Evolutionary conservation across 2,329 filamentous ascomycete genomes (phyloP), one percentile per base, ranked within the genome.

Genomic region (Arthroderma uncinatum): DNA sequence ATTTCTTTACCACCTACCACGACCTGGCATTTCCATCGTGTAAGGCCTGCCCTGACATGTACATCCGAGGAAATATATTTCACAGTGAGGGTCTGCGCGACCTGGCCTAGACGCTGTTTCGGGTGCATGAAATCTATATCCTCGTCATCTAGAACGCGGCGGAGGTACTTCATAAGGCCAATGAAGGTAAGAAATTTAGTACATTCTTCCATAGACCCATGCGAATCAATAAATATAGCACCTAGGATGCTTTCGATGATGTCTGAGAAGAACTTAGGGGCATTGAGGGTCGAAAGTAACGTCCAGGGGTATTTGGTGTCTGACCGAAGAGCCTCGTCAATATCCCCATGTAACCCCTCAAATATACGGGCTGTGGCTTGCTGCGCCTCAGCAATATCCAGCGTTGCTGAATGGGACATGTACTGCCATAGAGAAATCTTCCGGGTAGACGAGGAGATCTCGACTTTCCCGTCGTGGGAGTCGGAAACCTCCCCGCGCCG

Each of bases 261-360:
- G 68, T 96, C 91, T 0, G 86, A 92, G 70, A 86, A 85, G 69
- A 88, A 87, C 66, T 96, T 96, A 14, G 81, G 81, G 0, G 84
- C 78, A 12, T 79, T 76, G 0, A 94, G 74, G 0, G 79, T 76
- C 0, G 82, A 76, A 0, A 97, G 79, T 0, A 82, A 70, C 1
- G 80, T 76, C 92, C 92, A 97, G 0, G 92, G 93, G 65, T 91
- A 94, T 14, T 74, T 69, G 0, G 62, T 60, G 0, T 79, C 80
- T 0, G 69, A 52, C 0, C 71, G 53, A 8, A 95, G 73, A 0
- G 76, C 79, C 0, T 72, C 57, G 0, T 71, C 58, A 50, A 95
- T 75, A 0, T 62, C 64, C 0, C 70, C 70, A 5, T 80, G 75
- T 28, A 85, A 70, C 0, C 64, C 62, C 0, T 71, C 62, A 67